Evolutionary conservation across 1,284 basidiomycete genomes (phyloP), one percentile per base, ranked within the genome.

Genomic region (Sporisorium scitamineum): DNA sequence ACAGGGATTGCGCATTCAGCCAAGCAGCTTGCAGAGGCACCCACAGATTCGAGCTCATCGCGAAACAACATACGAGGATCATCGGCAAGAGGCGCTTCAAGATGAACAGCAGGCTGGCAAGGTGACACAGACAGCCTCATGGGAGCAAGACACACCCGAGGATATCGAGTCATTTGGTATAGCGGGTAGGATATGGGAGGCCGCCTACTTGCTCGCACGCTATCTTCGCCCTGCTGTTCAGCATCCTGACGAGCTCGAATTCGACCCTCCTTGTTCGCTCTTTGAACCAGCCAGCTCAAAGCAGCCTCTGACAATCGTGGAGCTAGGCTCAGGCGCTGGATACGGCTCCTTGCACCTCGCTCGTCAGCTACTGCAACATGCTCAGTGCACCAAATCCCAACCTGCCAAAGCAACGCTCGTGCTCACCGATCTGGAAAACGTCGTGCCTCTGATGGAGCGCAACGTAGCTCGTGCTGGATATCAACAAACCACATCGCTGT

Each of bases 161-260:
- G 83, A 84, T 56, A 85, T 85, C 53, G 67, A 72, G 13, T 29
- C 54, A n/a, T 85, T 63, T 24, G 84, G 84, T 7, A 85, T 85
- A 14, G 84, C 84, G 16, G 83, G 83, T 2, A 64, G 83, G 3
- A 80, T 84, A 24, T 85, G 84, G 80, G 84, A 85, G 54, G 82
- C 84, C 0, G 82, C 80, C 16, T 84, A 80, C 45, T 44, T 83
- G 31, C 61, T 82, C 0, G 59, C 64, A 31, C 61, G 58, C 41
- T 85, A 84, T 57, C 60, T 85, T 13, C 45, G 61, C 2, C 67
- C 74, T 13, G 39, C 61, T 13, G 22, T n/a, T 18, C 6, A 48
- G 26, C 9, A 13, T 0, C 14, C 50, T 11, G 37, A 54, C 9
- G 20, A 51, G 24, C 52, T 79, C 11, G 64, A 77, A n/a, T 81